A percentile compares a stretch with the other conserved stretches of the same genome.
phyloP scores from a whole-genome alignment of 177 flowering plant species.

The Vitis hybrid region DNA sequence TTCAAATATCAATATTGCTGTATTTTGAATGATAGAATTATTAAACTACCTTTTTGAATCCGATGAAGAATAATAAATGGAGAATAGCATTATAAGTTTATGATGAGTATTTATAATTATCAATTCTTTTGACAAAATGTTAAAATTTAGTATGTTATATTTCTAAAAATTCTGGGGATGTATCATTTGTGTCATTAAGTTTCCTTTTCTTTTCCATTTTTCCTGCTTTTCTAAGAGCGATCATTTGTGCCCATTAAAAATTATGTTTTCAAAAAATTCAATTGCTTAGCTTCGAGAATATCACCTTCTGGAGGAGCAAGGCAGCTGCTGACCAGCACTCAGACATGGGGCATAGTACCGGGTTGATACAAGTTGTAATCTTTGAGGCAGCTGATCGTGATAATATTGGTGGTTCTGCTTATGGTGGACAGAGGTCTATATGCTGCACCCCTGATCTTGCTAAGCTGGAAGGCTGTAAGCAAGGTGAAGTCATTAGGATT shows the following conservation, averaged over 20 bases:
- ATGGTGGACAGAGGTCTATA: constrained; percentile 91
- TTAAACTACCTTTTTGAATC: no score
- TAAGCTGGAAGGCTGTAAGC: constrained; percentile 88
- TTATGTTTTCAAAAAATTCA: neutral
- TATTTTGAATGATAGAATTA: no score
- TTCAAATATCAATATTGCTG: no score
- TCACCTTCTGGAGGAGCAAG: constrained; percentile 81
- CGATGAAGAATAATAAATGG: no score
- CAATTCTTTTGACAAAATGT: no score
- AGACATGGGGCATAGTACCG: constrained; percentile 45
- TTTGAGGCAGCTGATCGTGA: constrained; percentile 96
- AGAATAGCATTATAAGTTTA: no score
- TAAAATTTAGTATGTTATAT: no score
- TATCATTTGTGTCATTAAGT: neutral
- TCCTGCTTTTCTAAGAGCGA: neutral
- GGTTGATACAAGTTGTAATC: constrained; percentile 71
- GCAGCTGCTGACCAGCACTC: constrained; percentile 54
- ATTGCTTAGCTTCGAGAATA: constrained; percentile 66
- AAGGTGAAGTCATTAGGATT: constrained; percentile 80
- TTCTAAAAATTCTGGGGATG: neutral
- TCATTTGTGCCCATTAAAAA: neutral
- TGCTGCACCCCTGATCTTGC: constrained; percentile 98
- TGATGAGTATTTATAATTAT: no score
- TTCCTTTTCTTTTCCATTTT: neutral
- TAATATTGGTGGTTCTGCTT: constrained; percentile 91